phyloP scores from a whole-genome alignment of 148 eudicot genomes.

The Camellia japonica region DNA sequence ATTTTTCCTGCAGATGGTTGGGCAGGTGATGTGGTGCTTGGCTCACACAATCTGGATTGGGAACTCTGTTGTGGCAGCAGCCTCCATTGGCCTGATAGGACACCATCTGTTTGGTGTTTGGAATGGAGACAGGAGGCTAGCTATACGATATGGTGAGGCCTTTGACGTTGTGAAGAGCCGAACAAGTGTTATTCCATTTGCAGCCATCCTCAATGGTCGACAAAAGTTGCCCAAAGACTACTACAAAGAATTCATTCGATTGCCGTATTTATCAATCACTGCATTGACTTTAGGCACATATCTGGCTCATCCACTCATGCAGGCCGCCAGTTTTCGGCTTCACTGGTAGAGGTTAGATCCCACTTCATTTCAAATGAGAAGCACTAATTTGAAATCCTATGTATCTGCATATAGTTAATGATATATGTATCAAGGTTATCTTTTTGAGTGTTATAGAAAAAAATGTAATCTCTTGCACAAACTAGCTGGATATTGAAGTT shows the following conservation, averaged over 20 bases:
- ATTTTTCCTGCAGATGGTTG: slow-evolving; percentile 70
- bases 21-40: slow-evolving; percentile 96
- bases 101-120: slow-evolving; percentile 97
- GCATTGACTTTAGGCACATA: slow-evolving; percentile 77
- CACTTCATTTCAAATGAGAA: background rate
- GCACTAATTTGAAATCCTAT: background rate
- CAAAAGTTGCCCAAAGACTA: slow-evolving; percentile 76
- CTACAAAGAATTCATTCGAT: slow-evolving; percentile 74
- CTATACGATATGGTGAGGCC: slow-evolving; percentile 69
- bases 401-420: background rate
- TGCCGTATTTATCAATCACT: slow-evolving; percentile 83
- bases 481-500: too few relatives aligned
- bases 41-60: slow-evolving; percentile 99
- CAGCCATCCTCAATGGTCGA: slow-evolving; percentile 93
- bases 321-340: slow-evolving; percentile 80
- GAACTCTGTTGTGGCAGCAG: slow-evolving; percentile 88
- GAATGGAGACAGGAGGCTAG: slow-evolving; percentile 94
- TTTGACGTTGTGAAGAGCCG: slow-evolving; percentile 77
- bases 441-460: background rate
- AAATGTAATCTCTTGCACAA: background rate
- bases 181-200: slow-evolving; percentile 87
- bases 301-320: slow-evolving; percentile 96
- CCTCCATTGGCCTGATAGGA: slow-evolving; percentile 87
- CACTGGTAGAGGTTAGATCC: slow-evolving; percentile 60
- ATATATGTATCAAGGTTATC: background rate